Conservation (phyloP, 2,329 filamentous ascomycete genomes). For the Fusarium sp. region DNA sequence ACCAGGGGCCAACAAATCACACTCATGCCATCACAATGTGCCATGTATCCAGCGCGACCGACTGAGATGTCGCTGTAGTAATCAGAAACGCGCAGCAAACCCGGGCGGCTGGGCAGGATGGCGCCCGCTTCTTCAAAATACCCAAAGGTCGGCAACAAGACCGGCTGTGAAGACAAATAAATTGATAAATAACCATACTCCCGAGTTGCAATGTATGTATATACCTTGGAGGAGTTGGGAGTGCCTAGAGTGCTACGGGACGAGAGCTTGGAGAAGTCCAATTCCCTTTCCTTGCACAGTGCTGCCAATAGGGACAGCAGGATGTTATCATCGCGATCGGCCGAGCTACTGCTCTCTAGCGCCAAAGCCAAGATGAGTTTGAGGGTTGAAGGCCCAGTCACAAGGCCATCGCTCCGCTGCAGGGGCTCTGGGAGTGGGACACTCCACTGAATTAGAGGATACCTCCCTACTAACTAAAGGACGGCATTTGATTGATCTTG, state of each 20-base stretch:
- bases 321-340: slow-evolving; percentile 33
- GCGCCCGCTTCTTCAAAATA: background rate
- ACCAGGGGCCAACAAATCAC: slow-evolving; percentile 3
- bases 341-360: slow-evolving; percentile 40
- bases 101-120: slow-evolving; percentile 7
- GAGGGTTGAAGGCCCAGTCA: slow-evolving; percentile 23
- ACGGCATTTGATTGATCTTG: slow-evolving; percentile 21
- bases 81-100: background rate
- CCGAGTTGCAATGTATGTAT: background rate
- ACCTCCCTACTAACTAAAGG: background rate
- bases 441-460: slow-evolving; percentile 8
- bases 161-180: background rate
- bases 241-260: background rate
- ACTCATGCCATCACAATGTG: slow-evolving; percentile 5
- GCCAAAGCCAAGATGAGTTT: slow-evolving; percentile 40
- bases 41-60: background rate
- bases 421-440: slow-evolving; percentile 9
- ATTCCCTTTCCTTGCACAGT: background rate
- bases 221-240: background rate
- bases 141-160: background rate
- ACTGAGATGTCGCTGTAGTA: background rate
- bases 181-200: background rate
- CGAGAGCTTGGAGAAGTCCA: background rate
- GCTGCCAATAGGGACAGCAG: slow-evolving; percentile 11
- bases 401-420: slow-evolving; percentile 1